A percentile compares a stretch with the other conserved stretches of the same genome.
These are phyloP conservation scores for Fusarium tanahbumbuense DNA, from an alignment of 2,329 filamentous ascomycete species.

Conservation along the genomic window DNA sequence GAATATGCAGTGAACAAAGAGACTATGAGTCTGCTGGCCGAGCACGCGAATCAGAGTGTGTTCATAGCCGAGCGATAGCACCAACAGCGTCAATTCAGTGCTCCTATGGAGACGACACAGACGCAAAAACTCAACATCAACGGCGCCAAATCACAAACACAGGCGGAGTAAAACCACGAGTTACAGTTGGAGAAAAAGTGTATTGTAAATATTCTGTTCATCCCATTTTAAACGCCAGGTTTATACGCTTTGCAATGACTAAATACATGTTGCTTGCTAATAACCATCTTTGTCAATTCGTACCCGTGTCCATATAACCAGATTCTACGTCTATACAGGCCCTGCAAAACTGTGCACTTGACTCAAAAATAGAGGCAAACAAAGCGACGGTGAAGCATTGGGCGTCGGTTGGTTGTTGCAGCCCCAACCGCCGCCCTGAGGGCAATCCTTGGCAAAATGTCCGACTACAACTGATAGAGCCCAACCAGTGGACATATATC, in stretches of 20 bases:
- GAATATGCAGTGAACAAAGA: not conserved
- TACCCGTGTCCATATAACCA: not conserved
- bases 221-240: conserved; percentile 11
- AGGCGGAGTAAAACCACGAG: not conserved
- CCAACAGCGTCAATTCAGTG: not conserved
- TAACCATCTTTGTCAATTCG: conserved; percentile 23
- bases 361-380: not conserved
- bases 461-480: too few relatives aligned
- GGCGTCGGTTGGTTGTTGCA: not conserved
- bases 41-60: not conserved
- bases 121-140: not conserved
- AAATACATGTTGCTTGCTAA: conserved; percentile 4
- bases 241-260: conserved; percentile 6
- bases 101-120: not conserved
- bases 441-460: too few relatives aligned
- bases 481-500: too few relatives aligned
- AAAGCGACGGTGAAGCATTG: not conserved
- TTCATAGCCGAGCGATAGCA: not conserved
- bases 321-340: not conserved
- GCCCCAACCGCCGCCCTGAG: too few relatives aligned
- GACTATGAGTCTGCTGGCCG: not conserved
- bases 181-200: not conserved
- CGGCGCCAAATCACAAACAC: not conserved
- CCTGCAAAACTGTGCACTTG: not conserved
- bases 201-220: not conserved